Evolutionary conservation across 140 eudicot species (phyloP).

Genomic region (Artemisia princeps): DNA sequence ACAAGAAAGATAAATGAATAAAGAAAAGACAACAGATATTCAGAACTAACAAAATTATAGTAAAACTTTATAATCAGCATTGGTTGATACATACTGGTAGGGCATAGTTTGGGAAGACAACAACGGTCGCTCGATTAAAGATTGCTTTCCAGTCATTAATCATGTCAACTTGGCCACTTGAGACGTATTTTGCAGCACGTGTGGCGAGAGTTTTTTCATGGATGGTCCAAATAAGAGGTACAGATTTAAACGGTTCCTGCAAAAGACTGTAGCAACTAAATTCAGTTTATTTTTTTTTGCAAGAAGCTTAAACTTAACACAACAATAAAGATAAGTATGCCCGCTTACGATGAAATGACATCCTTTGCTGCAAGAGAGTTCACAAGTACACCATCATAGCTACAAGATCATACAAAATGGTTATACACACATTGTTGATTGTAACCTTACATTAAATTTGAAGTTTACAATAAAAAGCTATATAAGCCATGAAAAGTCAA

Average conservation of each 20-base stretch:
- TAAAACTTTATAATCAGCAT: constrained; percentile 8
- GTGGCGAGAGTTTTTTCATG: constrained; percentile 63
- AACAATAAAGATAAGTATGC: background rate
- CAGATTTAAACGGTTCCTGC: constrained; percentile 92
- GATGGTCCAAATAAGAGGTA: constrained; percentile 81
- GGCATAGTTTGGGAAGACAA: constrained; percentile 77
- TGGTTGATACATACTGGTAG: constrained; percentile 55
- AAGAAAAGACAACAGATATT: background rate
- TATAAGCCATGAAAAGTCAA: background rate
- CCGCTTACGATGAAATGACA: constrained; percentile 53
- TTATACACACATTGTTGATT: constrained; percentile 2
- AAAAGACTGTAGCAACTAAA: constrained; percentile 64
- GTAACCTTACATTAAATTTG: background rate
- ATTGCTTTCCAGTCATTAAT: constrained; percentile 55
- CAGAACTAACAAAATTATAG: constrained; percentile 1
- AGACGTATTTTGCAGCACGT: constrained; percentile 42
- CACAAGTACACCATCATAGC: constrained; percentile 84
- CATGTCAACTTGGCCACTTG: constrained; percentile 48
- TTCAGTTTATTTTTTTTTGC: background rate
- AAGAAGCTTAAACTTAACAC: background rate
- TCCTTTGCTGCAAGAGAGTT: constrained; percentile 63
- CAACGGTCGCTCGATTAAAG: constrained; percentile 63
- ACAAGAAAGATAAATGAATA: background rate
- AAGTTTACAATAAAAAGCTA: background rate
- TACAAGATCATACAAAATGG: constrained; percentile 33